Percentiles rank a stretch among this genome's conserved stretches.
These are phyloP conservation scores for Zymoseptoria ardabiliae DNA, from an alignment of 2,329 filamentous ascomycete species.

Conservation along the genomic window DNA sequence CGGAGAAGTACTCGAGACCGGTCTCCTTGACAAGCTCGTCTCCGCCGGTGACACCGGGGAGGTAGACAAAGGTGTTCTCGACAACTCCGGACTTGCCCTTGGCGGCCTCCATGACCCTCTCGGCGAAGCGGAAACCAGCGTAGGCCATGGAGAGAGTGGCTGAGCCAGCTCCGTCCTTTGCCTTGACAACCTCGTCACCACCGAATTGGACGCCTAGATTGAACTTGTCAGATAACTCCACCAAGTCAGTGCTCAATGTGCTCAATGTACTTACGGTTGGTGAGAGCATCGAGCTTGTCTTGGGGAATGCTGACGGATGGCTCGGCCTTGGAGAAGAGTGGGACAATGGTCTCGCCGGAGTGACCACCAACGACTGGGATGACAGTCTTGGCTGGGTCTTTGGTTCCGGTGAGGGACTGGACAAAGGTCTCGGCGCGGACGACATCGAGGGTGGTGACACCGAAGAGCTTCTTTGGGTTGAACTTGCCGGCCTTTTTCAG, in stretches of 20 bases:
- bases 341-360: conserved; percentile 96
- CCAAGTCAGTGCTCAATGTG: no score
- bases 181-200: conserved; percentile 93
- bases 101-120: conserved; percentile 82
- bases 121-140: conserved; percentile 90
- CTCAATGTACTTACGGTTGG: no score
- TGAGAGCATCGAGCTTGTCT: conserved; percentile 83
- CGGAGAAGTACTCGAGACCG: conserved; percentile 88
- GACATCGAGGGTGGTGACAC: conserved; percentile 97
- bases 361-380: conserved; percentile 95
- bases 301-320: conserved; percentile 72
- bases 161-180: conserved; percentile 84
- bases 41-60: conserved; percentile 80
- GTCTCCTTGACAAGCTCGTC: conserved; percentile 77
- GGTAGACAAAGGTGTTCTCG: conserved; percentile 93
- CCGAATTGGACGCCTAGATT: conserved; percentile 75
- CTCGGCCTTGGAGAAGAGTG: conserved; percentile 86
- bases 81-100: conserved; percentile 88
- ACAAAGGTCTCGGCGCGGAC: conserved; percentile 97
- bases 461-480: conserved; percentile 91
- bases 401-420: conserved; percentile 72
- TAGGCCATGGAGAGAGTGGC: conserved; percentile 93
- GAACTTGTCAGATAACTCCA: no score
- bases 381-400: conserved; percentile 71
- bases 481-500: conserved; percentile 91